Evolutionary conservation across 257 asterid genomes (phyloP).

Genomic region (Orobanche coerulescens): DNA sequence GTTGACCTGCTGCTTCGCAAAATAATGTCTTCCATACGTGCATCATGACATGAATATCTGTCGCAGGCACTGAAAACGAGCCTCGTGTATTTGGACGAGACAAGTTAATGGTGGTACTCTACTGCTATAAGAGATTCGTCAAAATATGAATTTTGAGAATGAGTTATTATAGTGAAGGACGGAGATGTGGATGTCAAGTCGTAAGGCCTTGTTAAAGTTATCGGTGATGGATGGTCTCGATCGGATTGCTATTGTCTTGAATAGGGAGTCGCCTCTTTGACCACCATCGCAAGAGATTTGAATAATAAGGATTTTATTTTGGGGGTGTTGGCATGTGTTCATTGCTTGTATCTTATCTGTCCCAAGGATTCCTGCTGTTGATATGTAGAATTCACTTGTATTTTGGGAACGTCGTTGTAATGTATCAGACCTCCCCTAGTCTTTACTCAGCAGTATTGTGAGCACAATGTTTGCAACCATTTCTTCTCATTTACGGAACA

Average conservation of each 20-base stretch:
- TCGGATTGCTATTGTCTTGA: background rate
- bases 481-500: background rate
- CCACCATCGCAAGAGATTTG: background rate
- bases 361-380: constrained; percentile 3
- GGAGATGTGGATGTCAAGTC: constrained; percentile 10
- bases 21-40: background rate
- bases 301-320: too few relatives aligned
- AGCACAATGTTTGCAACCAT: background rate
- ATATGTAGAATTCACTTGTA: background rate
- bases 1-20: constrained; percentile 4
- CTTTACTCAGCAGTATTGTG: background rate
- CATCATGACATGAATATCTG: background rate
- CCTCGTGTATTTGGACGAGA: background rate
- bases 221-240: constrained; percentile 3
- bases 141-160: background rate
- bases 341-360: background rate
- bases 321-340: too few relatives aligned
- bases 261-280: constrained; percentile 16
- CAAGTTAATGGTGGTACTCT: constrained; percentile 7
- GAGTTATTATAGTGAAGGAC: constrained; percentile 5
- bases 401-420: background rate
- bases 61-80: background rate
- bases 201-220: background rate
- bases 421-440: background rate
- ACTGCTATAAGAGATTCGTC: constrained; percentile 5